Conservation (phyloP, 73 alveolate genomes). For the Uronychia binucleata region DNA sequence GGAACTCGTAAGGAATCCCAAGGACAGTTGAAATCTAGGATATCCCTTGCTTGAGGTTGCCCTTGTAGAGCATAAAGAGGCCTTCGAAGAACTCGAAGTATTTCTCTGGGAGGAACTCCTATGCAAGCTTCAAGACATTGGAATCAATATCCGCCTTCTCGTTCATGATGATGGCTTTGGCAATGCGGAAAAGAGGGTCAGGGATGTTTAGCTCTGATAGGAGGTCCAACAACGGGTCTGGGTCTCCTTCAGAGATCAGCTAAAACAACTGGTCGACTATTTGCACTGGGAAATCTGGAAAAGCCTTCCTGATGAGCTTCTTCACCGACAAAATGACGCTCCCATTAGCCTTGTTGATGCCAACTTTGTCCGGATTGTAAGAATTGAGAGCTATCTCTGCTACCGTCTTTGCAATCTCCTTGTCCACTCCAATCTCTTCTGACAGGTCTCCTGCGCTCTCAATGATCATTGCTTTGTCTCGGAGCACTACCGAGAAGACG, state of each 20-base stretch:
- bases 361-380: constrained; percentile 29
- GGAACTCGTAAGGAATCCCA: not conserved
- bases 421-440: constrained; percentile 10
- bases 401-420: not conserved
- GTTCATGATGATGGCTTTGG: not conserved
- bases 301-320: constrained; percentile 17
- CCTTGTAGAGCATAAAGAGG: not conserved
- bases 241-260: constrained; percentile 32
- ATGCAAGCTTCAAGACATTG: not conserved
- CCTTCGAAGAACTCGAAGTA: not conserved
- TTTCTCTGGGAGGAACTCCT: constrained; percentile 3
- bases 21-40: not conserved
- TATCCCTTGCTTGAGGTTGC: constrained; percentile 1
- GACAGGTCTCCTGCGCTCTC: constrained; percentile 2
- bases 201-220: not conserved
- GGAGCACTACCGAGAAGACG: constrained; percentile 2
- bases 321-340: constrained; percentile 17
- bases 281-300: constrained; percentile 15
- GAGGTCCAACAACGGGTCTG: constrained; percentile 8
- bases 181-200: not conserved
- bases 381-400: constrained; percentile 24
- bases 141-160: not conserved
- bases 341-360: constrained; percentile 23
- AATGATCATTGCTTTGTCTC: not conserved
- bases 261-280: constrained; percentile 15